These are phyloP conservation scores for Novakomyces olei DNA, from an alignment of 805 yeast genomes.

Conservation along the genomic window DNA sequence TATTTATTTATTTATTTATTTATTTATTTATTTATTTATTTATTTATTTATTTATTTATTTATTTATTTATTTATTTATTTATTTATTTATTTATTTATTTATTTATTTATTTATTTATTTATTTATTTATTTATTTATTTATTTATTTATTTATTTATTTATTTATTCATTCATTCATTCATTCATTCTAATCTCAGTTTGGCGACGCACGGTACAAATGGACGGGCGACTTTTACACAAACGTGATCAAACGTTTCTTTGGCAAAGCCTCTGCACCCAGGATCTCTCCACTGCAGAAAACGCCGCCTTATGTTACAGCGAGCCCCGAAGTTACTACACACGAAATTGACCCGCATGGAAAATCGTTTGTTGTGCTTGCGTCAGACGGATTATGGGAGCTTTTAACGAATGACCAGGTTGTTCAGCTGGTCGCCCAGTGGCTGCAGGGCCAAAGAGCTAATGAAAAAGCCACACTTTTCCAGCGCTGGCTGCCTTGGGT, in stretches of 20 bases:
- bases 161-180: too few species aligned
- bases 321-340: conserved; percentile 61
- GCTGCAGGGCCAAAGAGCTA: conserved; percentile 27
- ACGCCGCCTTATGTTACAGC: conserved; percentile 98
- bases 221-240: conserved; percentile 46
- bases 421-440: conserved; percentile 81
- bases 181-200: conserved; percentile 18
- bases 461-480: background rate
- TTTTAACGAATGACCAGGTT: conserved; percentile 78
- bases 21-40: too few species aligned
- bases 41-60: too few species aligned
- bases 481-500: background rate
- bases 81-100: too few species aligned
- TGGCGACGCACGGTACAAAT: conserved; percentile 88
- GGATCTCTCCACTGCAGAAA: conserved; percentile 43
- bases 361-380: conserved; percentile 80
- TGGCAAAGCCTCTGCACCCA: conserved; percentile 32
- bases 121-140: too few species aligned
- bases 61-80: too few species aligned
- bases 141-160: too few species aligned
- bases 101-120: too few species aligned
- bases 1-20: too few species aligned
- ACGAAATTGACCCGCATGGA: conserved; percentile 47
- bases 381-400: conserved; percentile 81
- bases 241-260: conserved; percentile 52